Conservation (phyloP, 768 basidiomycete genomes). For the Mrakia gelida region DNA sequence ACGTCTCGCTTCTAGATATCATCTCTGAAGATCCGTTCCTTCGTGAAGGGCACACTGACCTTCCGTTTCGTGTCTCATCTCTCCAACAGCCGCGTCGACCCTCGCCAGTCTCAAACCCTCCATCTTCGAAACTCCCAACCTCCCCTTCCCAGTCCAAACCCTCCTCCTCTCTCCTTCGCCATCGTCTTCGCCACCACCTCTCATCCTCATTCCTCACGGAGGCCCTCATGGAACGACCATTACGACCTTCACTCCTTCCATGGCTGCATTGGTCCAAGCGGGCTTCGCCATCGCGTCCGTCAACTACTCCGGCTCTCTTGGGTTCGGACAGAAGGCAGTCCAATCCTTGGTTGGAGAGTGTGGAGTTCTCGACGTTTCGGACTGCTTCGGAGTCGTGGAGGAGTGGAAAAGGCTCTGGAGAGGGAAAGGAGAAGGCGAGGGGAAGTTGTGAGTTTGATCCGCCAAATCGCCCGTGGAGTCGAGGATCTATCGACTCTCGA, state of each 20-base stretch:
- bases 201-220: conserved; percentile 57
- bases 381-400: conserved; percentile 56
- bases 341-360: conserved; percentile 56
- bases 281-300: conserved; percentile 59
- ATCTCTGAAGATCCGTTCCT: too few relatives aligned
- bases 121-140: conserved; percentile 54
- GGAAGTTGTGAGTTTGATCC: conserved; percentile 21
- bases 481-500: too few relatives aligned
- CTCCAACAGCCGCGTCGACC: conserved; percentile 48
- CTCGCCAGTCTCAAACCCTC: conserved; percentile 49
- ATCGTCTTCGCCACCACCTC: conserved; percentile 38
- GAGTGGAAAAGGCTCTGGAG: conserved; percentile 49
- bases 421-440: not conserved
- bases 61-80: not conserved
- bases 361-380: conserved; percentile 62
- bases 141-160: conserved; percentile 55
- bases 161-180: conserved; percentile 30
- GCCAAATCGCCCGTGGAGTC: not conserved
- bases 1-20: conserved; percentile 29
- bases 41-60: not conserved
- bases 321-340: conserved; percentile 62
- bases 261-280: conserved; percentile 50
- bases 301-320: conserved; percentile 66
- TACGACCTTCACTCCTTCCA: conserved; percentile 52
- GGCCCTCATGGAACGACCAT: conserved; percentile 57